Conservation (phyloP, 495 filamentous ascomycete genomes). For the Tuber magnatum region DNA sequence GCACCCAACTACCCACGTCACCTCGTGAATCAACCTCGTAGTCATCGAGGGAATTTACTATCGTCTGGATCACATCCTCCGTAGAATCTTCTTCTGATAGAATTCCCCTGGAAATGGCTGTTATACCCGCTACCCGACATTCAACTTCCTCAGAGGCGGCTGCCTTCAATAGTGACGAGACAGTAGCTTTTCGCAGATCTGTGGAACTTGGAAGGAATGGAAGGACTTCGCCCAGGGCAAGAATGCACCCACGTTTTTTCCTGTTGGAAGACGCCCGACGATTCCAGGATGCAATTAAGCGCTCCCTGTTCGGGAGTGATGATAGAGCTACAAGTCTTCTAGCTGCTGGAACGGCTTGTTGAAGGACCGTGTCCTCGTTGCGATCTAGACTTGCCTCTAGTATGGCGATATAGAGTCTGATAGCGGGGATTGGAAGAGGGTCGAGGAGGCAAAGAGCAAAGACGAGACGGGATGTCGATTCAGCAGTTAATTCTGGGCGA, state of each 20-base stretch:
- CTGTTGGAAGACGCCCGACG: conserved; percentile 8
- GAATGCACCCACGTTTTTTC: conserved; percentile 26
- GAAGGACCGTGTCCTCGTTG: conserved; percentile 48
- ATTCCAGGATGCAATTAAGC: conserved; percentile 27
- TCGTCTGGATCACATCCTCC: conserved; percentile 43
- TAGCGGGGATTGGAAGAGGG: conserved; percentile 10
- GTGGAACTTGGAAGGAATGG: conserved; percentile 39
- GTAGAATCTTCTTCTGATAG: neutral
- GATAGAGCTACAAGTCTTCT: conserved; percentile 46
- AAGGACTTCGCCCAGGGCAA: conserved; percentile 32
- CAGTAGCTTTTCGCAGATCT: conserved; percentile 46
- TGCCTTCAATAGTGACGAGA: conserved; percentile 41
- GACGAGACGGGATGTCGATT: conserved; percentile 56
- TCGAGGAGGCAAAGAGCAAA: conserved; percentile 42
- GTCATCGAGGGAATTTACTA: conserved; percentile 62
- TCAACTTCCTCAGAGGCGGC: conserved; percentile 33
- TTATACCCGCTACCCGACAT: conserved; percentile 32
- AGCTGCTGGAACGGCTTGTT: conserved; percentile 47
- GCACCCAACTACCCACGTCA: conserved; percentile 77
- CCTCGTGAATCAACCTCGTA: conserved; percentile 81
- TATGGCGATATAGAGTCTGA: conserved; percentile 36
- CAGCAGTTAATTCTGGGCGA: conserved; percentile 64
- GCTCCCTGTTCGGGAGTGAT: conserved; percentile 12
- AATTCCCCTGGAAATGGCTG: conserved; percentile 21
- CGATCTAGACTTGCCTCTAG: conserved; percentile 46